Base-by-base conservation (phyloP, 2,329 filamentous ascomycete species). In the Periconia digitata region DNA sequence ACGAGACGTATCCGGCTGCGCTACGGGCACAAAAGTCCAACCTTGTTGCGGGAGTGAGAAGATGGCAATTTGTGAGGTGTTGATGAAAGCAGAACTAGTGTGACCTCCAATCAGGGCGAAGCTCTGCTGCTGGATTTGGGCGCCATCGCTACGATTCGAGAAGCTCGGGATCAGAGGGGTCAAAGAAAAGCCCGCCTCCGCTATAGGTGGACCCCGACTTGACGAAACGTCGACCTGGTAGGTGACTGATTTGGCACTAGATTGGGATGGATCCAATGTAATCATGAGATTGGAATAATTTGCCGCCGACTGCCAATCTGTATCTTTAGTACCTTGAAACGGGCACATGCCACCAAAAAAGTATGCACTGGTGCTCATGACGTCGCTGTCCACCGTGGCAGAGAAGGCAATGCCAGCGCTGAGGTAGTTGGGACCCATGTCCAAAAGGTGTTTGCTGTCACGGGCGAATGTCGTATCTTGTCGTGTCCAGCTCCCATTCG, bases 281-380 rank as follows among this genome's bases (percentile, higher is more conserved):
- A 90, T 71, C 87, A 96, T 92, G 17, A 79, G 75, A 63, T 90
- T 90, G 2, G 90, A 92, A 70, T 96, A 97, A 35, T 84, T 82
- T 10, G 87, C 90, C 8, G 78, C 70, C 2, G 81, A 80, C 52
- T 89, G 82, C 86, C 90, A 91, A 16, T 73, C 76, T 6, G 73
- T 63, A 16, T 71, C 65, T 17, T 48, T 53, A 12, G 43, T 47
- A 20, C 52, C 50, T 2, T 63, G 58, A 21, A 66, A 71, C 4
- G 87, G 86, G 62, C 92, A 97, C 90, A 96, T 95, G 58, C 92
- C 92, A 29, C 91, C 92, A 70, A 95, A 96, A 6, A 86, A 75
- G 65, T 91, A 95, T 17, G 87, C 72, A 10, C 77, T 77, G 0
- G 83, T 80, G 37, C 77, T 72, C 8, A 80, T 79, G 50, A 79